These are phyloP conservation scores for Trametes pubescens DNA, from an alignment of 1,284 basidiomycete species.

Conservation along the genomic window DNA sequence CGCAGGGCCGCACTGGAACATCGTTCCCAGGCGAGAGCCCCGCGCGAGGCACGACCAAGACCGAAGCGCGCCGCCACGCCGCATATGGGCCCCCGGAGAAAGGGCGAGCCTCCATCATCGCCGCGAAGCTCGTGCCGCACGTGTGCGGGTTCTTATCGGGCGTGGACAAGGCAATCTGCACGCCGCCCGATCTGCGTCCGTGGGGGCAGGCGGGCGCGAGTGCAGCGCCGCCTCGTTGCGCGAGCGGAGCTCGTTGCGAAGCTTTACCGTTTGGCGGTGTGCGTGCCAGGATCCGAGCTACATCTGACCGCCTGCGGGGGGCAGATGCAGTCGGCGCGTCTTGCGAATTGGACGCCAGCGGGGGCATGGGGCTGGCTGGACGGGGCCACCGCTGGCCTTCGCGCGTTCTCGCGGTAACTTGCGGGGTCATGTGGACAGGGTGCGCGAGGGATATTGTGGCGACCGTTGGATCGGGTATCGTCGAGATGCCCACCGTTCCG, in stretches of 20 bases:
- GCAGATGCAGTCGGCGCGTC: neutral
- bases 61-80: conserved; percentile 10
- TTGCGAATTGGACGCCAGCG: conserved; percentile 10
- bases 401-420: conserved; percentile 26
- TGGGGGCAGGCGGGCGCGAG: neutral
- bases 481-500: conserved; percentile 26
- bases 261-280: conserved; percentile 24
- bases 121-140: conserved; percentile 31
- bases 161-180: conserved; percentile 35
- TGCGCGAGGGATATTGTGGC: conserved; percentile 20
- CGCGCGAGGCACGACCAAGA: conserved; percentile 18
- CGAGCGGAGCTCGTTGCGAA: conserved; percentile 22
- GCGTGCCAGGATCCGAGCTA: conserved; percentile 25
- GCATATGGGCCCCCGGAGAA: conserved; percentile 20
- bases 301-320: conserved; percentile 24
- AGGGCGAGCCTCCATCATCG: conserved; percentile 24
- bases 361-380: conserved; percentile 15
- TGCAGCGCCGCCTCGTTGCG: conserved; percentile 24
- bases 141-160: conserved; percentile 33
- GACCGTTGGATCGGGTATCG: conserved; percentile 27
- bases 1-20: neutral
- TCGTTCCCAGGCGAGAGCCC: neutral
- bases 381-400: conserved; percentile 17
- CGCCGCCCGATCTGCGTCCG: conserved; percentile 31
- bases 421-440: conserved; percentile 31